Percentiles rank a stretch among this genome's conserved stretches.
Evolutionary conservation across 495 filamentous ascomycete species (phyloP).

Genomic region (Aspergillus homomorphus): DNA sequence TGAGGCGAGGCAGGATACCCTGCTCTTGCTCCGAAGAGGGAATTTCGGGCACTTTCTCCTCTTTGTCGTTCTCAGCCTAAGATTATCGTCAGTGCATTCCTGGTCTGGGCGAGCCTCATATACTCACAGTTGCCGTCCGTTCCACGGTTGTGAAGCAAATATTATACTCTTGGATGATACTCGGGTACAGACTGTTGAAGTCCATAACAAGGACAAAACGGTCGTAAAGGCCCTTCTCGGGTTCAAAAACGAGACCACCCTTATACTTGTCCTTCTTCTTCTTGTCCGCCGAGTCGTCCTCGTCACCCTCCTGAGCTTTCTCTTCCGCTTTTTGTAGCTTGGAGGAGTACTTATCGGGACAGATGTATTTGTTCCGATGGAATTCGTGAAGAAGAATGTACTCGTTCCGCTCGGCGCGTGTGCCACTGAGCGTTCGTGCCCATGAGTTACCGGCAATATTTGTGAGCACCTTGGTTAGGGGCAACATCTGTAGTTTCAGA

Average conservation of each 20-base stretch:
- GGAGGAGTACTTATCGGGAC: constrained; percentile 83
- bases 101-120: not conserved
- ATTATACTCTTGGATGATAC: constrained; percentile 98
- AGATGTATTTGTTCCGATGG: constrained; percentile 92
- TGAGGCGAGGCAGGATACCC: constrained; percentile 85
- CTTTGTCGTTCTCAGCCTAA: constrained; percentile 70
- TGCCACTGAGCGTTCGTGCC: constrained; percentile 93
- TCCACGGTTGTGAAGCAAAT: constrained; percentile 99
- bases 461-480: constrained; percentile 90
- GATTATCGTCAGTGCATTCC: constrained; percentile 16
- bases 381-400: constrained; percentile 99
- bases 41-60: constrained; percentile 71
- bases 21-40: constrained; percentile 65
- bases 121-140: constrained; percentile 57
- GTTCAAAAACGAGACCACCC: constrained; percentile 96
- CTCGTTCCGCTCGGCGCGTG: constrained; percentile 94
- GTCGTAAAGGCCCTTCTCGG: constrained; percentile 95
- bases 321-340: constrained; percentile 65
- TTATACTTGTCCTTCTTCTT: constrained; percentile 99
- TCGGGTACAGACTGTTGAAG: constrained; percentile 98
- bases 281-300: constrained; percentile 74
- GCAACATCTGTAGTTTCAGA: constrained; percentile 82
- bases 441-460: constrained; percentile 98
- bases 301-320: constrained; percentile 62
- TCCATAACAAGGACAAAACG: constrained; percentile 98